Evolutionary conservation across 2,329 filamentous ascomycete species (phyloP).

Genomic region (Parastagonospora avenae): DNA sequence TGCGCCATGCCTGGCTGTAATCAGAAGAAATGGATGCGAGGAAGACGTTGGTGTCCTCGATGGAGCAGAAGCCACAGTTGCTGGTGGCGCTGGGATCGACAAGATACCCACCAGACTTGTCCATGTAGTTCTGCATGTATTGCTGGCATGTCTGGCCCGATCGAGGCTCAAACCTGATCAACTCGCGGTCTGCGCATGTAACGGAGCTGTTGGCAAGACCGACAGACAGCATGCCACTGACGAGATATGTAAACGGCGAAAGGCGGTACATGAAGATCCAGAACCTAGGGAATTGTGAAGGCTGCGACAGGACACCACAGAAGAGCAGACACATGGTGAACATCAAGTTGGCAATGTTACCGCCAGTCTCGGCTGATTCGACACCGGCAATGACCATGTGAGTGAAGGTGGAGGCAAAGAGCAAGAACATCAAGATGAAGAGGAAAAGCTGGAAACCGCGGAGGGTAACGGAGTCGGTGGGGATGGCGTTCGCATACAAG

Average conservation of each 20-base stretch:
- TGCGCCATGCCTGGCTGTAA: conserved; percentile 56
- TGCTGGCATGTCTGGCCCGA: conserved; percentile 49
- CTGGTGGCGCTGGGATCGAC: conserved; percentile 36
- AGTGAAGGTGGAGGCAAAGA: conserved; percentile 83
- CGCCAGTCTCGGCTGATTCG: conserved; percentile 74
- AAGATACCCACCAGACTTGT: conserved; percentile 44
- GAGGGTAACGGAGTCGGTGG: conserved; percentile 65
- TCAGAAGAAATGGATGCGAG: conserved; percentile 48
- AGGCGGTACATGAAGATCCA: conserved; percentile 87
- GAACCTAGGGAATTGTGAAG: conserved; percentile 69
- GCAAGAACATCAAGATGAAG: conserved; percentile 73
- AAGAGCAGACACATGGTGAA: conserved; percentile 77
- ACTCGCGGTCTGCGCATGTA: conserved; percentile 71
- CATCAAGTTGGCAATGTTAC: conserved; percentile 75
- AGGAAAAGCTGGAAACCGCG: conserved; percentile 82
- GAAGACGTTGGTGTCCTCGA: conserved; percentile 52
- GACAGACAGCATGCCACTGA: conserved; percentile 72
- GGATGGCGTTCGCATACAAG: conserved; percentile 71
- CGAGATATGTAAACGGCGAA: conserved; percentile 82
- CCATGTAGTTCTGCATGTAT: conserved; percentile 46
- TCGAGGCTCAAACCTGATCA: conserved; percentile 68
- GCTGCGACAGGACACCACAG: conserved; percentile 72
- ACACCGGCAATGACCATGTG: conserved; percentile 77
- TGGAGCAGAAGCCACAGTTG: conserved; percentile 51
- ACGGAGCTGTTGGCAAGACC: conserved; percentile 72